phyloP scores from a whole-genome alignment of 75 land plant genomes.

The Chamaecyparis obtusa region DNA sequence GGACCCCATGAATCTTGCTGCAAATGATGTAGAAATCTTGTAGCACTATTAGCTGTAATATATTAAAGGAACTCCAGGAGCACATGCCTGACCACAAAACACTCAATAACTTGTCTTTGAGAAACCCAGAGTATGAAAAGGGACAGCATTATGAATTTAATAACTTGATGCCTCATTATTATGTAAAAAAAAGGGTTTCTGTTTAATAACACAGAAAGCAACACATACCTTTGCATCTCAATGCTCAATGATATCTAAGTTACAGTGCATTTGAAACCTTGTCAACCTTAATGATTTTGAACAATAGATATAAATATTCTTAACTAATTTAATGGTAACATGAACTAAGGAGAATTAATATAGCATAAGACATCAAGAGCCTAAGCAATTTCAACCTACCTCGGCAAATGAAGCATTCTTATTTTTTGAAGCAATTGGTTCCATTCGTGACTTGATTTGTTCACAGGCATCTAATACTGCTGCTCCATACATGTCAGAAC shows the following conservation, averaged over 20 bases:
- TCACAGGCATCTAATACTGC: conserved; percentile 98
- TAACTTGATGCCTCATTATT: not conserved
- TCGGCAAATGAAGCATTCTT: conserved; percentile 58
- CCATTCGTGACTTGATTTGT: conserved; percentile 89
- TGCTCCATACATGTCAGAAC: conserved; percentile 95
- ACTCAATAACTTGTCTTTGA: not conserved
- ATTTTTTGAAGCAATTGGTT: conserved; percentile 53
- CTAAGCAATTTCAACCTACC: conserved; percentile 34
- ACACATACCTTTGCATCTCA: not conserved
- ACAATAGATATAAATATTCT: not conserved
- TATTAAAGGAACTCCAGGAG: not conserved
- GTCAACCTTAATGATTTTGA: not conserved
- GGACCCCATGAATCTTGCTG: not conserved
- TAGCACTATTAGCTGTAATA: not conserved
- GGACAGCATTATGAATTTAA: not conserved
- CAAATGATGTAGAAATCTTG: not conserved
- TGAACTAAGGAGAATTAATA: not conserved
- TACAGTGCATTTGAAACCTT: not conserved
- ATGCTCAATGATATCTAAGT: not conserved
- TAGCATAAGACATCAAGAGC: not conserved
- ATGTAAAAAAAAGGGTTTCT: not conserved
- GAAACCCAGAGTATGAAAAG: not conserved
- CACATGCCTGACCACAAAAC: not conserved
- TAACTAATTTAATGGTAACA: not conserved
- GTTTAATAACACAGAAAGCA: not conserved